Conservation (phyloP, 345 rosid genomes). For the Gossypium longicalyx region DNA sequence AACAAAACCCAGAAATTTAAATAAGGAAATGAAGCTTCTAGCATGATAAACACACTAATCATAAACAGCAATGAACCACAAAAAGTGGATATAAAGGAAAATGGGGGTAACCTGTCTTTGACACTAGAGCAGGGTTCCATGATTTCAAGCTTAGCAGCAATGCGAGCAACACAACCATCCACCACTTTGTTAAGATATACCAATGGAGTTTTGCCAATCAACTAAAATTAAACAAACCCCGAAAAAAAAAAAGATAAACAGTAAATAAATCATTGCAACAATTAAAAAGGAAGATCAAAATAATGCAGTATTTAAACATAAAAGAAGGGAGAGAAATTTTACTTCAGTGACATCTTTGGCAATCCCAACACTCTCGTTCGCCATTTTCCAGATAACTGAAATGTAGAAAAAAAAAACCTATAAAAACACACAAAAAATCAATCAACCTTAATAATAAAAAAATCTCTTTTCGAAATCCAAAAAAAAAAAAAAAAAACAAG, state of each 20-base stretch:
- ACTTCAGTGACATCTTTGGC: conserved; percentile 88
- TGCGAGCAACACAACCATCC: conserved; percentile 70
- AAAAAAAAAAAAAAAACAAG: not conserved
- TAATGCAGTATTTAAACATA: not conserved
- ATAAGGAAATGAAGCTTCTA: not conserved
- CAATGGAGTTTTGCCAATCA: conserved; percentile 82
- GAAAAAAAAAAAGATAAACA: not conserved
- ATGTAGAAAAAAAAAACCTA: not conserved
- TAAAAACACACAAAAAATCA: not conserved
- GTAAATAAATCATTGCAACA: not conserved
- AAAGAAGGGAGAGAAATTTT: conserved; percentile 9
- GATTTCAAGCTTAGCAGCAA: conserved; percentile 81
- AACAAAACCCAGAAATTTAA: not conserved
- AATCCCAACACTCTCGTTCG: conserved; percentile 38
- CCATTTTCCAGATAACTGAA: conserved; percentile 45
- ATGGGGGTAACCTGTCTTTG: conserved; percentile 58
- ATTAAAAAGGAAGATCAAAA: not conserved
- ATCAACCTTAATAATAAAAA: not conserved
- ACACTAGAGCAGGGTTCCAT: conserved; percentile 82
- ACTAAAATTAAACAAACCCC: conserved; percentile 24
- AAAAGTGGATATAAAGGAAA: not conserved
- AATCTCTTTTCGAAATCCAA: not conserved
- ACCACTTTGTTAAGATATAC: conserved; percentile 68
- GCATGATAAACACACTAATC: not conserved
- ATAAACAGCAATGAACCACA: not conserved